Base-by-base conservation (phyloP, 2,329 filamentous ascomycete species). In the Neonectria hederae region DNA sequence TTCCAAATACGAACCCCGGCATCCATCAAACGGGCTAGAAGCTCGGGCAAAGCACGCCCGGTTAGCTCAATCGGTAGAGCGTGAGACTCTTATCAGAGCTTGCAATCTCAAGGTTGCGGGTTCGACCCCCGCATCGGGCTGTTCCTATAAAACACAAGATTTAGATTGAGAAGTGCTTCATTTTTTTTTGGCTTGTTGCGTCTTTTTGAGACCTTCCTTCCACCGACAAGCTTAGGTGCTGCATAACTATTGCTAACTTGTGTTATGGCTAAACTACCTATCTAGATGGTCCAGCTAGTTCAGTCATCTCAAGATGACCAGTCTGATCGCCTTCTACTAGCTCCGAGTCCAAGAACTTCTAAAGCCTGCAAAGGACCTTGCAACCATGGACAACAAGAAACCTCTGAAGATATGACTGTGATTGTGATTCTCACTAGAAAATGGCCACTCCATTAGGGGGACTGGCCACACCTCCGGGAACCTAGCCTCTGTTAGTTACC, bases 11-110 rank as follows among this genome's bases (percentile, higher is more conserved):
- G n/a, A 24, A 21, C 9, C 21, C 3, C 13, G 42, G 17, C 1
- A 5, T n/a, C 22, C 55, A 69, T 58, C 58, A 69, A 43, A 32
- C 45, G 62, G 57, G 58, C 66, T 58, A 59, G 38, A 51, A 51
- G 65, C 46, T 35, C 35, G 38, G 59, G 54, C 38, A 38, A 62
- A 62, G 54, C 59, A 62, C 58, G 69, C 69, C 69, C 68, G 72
- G 71, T 72, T 74, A 75, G 71, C 70, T 76, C 69, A 74, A 75
- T 75, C 68, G 70, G 73, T 88, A 89, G 86, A 89, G 86, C 86
- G 86, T 88, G 83, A 88, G 87, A 89, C 87, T 89, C 86, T 84
- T 84, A 84, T n/a, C 19, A 38, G 67, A 72, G 72, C 68, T 62
- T 68, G 52, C 72, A 43, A 84, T 84, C 83, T 85, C 81, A 83